Evolutionary conservation across 768 basidiomycete genomes (phyloP), one percentile per base, ranked within the genome.

Genomic region (Cantharellus cinnabarinus): DNA sequence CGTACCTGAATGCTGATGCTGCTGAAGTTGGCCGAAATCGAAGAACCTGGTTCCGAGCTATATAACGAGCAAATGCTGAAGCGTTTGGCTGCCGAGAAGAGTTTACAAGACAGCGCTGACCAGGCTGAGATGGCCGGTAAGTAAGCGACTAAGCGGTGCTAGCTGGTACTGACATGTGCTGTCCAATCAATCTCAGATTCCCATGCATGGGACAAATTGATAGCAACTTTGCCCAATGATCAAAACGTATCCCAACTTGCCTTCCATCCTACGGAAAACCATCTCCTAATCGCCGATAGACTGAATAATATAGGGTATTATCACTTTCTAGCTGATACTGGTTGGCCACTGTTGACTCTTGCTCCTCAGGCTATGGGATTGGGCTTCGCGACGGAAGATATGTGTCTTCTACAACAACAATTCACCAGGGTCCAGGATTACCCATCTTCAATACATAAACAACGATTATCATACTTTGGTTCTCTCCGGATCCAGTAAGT

Each of bases 21-120:
- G 40, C 2, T 55, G 2, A 65, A 93, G 93, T 85, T 89, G 80
- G 80, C 87, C 4, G 94, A 98, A 67, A 82, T 82, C 2, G 93
- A 98, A 67, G 95, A 99, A 68, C 91, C 94, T 34, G 95, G 95
- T 2, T 93, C 89, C 63, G 72, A 85, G 40, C 81, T 85, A 63
- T 98, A 93, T 66, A 98, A 95, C 66, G 85, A 94, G 66, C 93
- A 95, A 66, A 79, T 91, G 0, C 98, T 93, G 93, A 76, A 93
- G 62, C 85, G 93, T 64, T 77, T 83, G 63, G 81, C 91, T 57
- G 95, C 95, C 65, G 91, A 97, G 64, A 75, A 80, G 59, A 78
- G 74, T 81, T 20, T 69, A 75, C 40, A 80, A 85, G 65, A 89
- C 87, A 3, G 72, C 76, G 58, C 70, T 76, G 10, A 84, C 20